Conservation (phyloP, 768 basidiomycete species). For the Exidia glandulosa region DNA sequence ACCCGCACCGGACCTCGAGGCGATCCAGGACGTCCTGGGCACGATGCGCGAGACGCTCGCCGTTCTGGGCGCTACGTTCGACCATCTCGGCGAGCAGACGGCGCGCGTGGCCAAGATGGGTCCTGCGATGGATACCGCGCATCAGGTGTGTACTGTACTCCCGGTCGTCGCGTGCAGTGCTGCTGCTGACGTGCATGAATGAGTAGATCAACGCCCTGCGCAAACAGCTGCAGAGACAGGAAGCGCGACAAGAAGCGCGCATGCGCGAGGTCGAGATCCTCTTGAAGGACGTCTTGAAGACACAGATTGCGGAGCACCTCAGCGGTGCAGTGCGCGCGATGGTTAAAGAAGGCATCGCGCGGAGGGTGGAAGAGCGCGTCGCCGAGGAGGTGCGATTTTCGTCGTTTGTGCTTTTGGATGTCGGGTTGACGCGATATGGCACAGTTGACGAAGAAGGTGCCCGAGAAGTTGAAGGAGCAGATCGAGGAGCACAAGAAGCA, state of each 20-base stretch:
- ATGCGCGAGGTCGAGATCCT: conserved; percentile 24
- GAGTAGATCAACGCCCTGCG: conserved; percentile 31
- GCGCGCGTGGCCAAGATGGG: conserved; percentile 32
- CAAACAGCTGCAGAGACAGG: conserved; percentile 27
- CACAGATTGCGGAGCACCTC: conserved; percentile 30
- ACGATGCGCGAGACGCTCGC: conserved; percentile 35
- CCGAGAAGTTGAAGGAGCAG: conserved; percentile 14
- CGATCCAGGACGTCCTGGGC: conserved; percentile 33
- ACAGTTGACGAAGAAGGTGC: conserved; percentile 1
- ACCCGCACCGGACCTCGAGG: conserved; percentile 26
- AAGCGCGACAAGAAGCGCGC: conserved; percentile 26
- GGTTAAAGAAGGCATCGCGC: conserved; percentile 25
- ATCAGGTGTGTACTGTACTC: conserved; percentile 26
- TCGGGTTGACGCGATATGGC: neutral
- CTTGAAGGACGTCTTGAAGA: conserved; percentile 31
- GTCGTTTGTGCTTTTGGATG: neutral
- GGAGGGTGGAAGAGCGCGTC: conserved; percentile 32
- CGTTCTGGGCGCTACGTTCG: conserved; percentile 32
- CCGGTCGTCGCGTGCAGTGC: neutral
- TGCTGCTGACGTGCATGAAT: neutral
- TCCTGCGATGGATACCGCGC: conserved; percentile 32
- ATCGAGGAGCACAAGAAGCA: conserved; percentile 31
- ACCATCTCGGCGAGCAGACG: conserved; percentile 34
- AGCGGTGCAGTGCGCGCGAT: conserved; percentile 23
- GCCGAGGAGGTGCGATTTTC: conserved; percentile 26